A percentile compares a stretch with the other conserved stretches of the same genome.
Conservation (phyloP, 176 grass and related monocot genomes). For the Poa pratensis region DNA sequence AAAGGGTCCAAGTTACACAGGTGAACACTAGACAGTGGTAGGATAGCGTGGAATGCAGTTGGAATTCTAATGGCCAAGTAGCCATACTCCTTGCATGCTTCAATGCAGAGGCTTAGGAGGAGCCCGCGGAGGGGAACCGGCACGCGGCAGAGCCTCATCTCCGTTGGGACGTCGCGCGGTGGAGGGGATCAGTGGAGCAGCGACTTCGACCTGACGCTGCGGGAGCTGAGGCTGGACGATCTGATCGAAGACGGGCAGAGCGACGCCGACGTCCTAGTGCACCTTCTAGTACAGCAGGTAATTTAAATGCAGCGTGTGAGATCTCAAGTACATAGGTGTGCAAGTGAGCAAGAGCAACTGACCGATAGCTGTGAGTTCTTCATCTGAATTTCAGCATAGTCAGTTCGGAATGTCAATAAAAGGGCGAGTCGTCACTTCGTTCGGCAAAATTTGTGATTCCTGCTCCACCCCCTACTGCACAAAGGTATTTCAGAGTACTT, state of each 20-base stretch:
- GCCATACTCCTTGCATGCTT: not conserved
- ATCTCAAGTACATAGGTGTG: too few relatives aligned
- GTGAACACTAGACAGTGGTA: not conserved
- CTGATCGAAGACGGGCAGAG: constrained; percentile 59
- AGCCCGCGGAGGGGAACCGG: constrained; percentile 38
- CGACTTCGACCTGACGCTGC: constrained; percentile 69
- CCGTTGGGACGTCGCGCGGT: constrained; percentile 47
- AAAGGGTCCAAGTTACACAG: constrained; percentile 29
- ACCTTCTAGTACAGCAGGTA: constrained; percentile 73
- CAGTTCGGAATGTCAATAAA: constrained; percentile 87
- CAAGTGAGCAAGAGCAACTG: not conserved
- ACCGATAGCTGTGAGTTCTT: not conserved
- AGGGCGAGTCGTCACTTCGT: constrained; percentile 67
- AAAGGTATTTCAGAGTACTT: constrained; percentile 44
- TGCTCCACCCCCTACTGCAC: constrained; percentile 63
- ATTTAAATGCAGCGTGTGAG: not conserved
- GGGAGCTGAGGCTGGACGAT: constrained; percentile 60
- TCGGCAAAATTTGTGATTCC: constrained; percentile 72
- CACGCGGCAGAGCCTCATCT: constrained; percentile 51
- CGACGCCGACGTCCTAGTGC: constrained; percentile 61
- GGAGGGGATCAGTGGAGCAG: constrained; percentile 64
- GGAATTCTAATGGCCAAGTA: not conserved
- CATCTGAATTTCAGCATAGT: constrained; percentile 55
- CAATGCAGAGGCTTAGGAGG: constrained; percentile 23
- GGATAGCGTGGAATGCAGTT: not conserved